phyloP scores from a whole-genome alignment of 2,329 filamentous ascomycete genomes.

The Ophioceras dolichostomum region DNA sequence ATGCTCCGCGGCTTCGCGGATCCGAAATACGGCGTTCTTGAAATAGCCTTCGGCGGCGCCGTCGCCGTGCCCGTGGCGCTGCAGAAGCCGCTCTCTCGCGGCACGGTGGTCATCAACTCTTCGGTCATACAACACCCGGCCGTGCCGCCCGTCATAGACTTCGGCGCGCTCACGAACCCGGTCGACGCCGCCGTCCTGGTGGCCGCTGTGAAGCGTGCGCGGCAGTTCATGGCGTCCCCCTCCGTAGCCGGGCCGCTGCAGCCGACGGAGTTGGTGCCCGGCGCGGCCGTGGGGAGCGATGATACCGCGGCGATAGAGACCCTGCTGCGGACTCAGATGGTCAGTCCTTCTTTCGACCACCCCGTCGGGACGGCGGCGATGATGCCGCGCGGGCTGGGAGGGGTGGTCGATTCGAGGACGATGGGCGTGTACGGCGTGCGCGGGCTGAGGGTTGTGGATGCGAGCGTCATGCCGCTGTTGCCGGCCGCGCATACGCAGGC shows the following conservation, averaged over 20 bases:
- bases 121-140: neutral
- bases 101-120: constrained; percentile 4
- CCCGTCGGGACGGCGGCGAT: constrained; percentile 7
- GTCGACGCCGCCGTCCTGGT: constrained; percentile 4
- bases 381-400: constrained; percentile 5
- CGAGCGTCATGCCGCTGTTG: constrained; percentile 6
- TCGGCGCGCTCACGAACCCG: constrained; percentile 3
- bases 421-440: constrained; percentile 6
- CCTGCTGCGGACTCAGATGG: constrained; percentile 2
- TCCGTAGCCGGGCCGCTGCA: neutral
- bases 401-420: neutral
- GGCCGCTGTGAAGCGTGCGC: neutral
- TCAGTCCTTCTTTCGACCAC: neutral
- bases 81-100: constrained; percentile 4
- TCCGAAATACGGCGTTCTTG: constrained; percentile 3
- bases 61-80: neutral
- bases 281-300: neutral
- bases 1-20: neutral
- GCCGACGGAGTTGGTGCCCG: constrained; percentile 3
- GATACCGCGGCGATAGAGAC: constrained; percentile 23
- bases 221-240: constrained; percentile 3
- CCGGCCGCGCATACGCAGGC: constrained; percentile 6
- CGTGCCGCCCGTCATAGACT: constrained; percentile 3
- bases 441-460: constrained; percentile 7
- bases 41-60: constrained; percentile 4